Percentiles rank a stretch among this genome's conserved stretches.
Conservation (phyloP, 2,329 filamentous ascomycete genomes). For the Aureobasidium sp. region DNA sequence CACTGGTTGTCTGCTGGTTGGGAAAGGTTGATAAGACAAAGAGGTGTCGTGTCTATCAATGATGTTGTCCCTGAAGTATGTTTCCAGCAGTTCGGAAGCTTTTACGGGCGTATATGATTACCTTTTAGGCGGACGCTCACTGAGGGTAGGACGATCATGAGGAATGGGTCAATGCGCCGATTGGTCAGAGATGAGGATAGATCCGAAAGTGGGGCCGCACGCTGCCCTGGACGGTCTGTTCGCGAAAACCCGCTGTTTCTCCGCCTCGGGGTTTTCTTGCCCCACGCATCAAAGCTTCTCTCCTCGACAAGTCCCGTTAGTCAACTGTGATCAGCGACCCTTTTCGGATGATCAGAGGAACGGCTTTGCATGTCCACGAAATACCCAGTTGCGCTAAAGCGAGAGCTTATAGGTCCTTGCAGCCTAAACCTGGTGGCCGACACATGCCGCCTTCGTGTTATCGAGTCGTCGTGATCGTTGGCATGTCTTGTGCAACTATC, state of each 20-base stretch:
- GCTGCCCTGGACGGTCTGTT: not conserved
- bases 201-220: not conserved
- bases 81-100: not conserved
- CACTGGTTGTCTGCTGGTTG: not conserved
- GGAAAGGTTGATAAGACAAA: not conserved
- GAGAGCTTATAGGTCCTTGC: not conserved
- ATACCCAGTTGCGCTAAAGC: not conserved
- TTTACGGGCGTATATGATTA: not conserved
- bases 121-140: not conserved
- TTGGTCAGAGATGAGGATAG: constrained; percentile 5
- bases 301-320: not conserved
- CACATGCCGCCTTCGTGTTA: not conserved
- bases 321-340: not conserved
- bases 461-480: not conserved
- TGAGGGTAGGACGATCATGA: not conserved
- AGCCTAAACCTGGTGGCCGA: not conserved
- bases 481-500: not conserved
- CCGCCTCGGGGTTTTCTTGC: not conserved
- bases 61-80: not conserved
- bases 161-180: not conserved
- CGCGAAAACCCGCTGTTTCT: not conserved
- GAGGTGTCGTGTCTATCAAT: not conserved
- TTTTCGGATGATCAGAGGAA: not conserved
- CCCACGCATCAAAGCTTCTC: not conserved
- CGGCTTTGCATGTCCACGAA: not conserved